A percentile compares a stretch with the other conserved stretches of the same genome.
These are phyloP conservation scores for Arabis alpina DNA, from an alignment of 345 rosid genomes.

Conservation along the genomic window DNA sequence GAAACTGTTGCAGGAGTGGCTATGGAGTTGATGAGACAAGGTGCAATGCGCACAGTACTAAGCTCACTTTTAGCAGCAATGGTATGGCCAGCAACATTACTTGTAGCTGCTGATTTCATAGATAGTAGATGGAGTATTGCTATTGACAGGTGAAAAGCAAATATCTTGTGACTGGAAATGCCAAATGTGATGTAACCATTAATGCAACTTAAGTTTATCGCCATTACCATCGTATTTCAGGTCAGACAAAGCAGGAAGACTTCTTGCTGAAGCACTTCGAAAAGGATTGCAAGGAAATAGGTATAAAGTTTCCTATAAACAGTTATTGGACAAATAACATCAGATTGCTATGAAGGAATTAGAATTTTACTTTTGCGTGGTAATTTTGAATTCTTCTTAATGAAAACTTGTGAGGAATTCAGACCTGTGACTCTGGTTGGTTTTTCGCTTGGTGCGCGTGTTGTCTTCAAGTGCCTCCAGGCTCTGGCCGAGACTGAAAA, in stretches of 20 bases:
- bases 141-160: conserved; percentile 63
- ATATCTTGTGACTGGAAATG: background rate
- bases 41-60: conserved; percentile 87
- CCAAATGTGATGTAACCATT: conserved; percentile 2
- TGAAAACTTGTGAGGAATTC: conserved; percentile 54
- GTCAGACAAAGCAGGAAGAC: conserved; percentile 90
- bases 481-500: conserved; percentile 74
- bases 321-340: conserved; percentile 1
- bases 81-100: conserved; percentile 85
- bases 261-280: conserved; percentile 86
- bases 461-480: conserved; percentile 91
- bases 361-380: background rate
- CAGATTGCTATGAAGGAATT: background rate
- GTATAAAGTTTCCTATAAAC: conserved; percentile 43
- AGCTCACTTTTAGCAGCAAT: conserved; percentile 73
- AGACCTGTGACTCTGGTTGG: conserved; percentile 98
- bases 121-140: conserved; percentile 93
- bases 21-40: conserved; percentile 82
- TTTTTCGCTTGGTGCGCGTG: conserved; percentile 93
- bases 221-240: conserved; percentile 41
- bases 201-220: background rate
- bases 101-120: conserved; percentile 79
- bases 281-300: conserved; percentile 96
- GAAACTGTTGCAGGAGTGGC: conserved; percentile 65
- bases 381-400: background rate